These are phyloP conservation scores for Chlamydomonas sp. DNA, from an alignment of 139 green algal species.

Conservation along the genomic window DNA sequence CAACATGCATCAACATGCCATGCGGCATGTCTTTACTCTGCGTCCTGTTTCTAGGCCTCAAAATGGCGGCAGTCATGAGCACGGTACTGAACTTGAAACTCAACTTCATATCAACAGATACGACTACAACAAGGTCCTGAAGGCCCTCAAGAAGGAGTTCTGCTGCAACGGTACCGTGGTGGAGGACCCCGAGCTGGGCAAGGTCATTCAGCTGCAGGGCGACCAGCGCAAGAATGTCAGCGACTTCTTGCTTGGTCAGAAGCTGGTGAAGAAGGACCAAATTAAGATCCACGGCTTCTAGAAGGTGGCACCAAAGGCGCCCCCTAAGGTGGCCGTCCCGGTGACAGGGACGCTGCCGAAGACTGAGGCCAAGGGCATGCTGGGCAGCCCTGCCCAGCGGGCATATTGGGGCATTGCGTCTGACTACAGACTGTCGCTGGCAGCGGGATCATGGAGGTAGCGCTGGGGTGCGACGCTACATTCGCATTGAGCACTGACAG, in stretches of 20 bases:
- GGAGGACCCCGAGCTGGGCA: slow-evolving; percentile 94
- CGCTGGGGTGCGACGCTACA: too few species aligned
- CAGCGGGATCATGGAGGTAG: too few species aligned
- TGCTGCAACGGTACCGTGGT: slow-evolving; percentile 99
- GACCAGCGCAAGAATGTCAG: slow-evolving; percentile 99
- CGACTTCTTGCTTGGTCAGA: slow-evolving; percentile 89
- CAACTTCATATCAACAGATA: slow-evolving; percentile 54
- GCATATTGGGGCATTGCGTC: too few species aligned
- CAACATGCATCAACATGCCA: too few species aligned
- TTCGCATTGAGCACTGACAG: too few species aligned
- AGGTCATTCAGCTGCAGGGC: slow-evolving; percentile 98
- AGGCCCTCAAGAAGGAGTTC: slow-evolving; percentile 99
- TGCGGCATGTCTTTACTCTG: neutral
- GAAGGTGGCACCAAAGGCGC: neutral
- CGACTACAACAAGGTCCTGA: slow-evolving; percentile 99
- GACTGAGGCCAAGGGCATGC: too few species aligned
- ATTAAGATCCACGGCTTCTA: slow-evolving; percentile 99
- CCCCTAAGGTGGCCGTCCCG: too few species aligned
- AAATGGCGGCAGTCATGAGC: neutral
- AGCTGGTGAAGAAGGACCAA: slow-evolving; percentile 97
- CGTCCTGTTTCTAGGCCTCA: neutral
- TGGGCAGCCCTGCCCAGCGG: too few species aligned
- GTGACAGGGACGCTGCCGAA: too few species aligned
- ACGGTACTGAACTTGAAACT: too few species aligned
- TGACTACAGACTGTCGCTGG: too few species aligned